Percentiles rank a stretch among this genome's conserved stretches.
Conservation (phyloP, 139 green algal genomes). For the Closterium sp. region DNA sequence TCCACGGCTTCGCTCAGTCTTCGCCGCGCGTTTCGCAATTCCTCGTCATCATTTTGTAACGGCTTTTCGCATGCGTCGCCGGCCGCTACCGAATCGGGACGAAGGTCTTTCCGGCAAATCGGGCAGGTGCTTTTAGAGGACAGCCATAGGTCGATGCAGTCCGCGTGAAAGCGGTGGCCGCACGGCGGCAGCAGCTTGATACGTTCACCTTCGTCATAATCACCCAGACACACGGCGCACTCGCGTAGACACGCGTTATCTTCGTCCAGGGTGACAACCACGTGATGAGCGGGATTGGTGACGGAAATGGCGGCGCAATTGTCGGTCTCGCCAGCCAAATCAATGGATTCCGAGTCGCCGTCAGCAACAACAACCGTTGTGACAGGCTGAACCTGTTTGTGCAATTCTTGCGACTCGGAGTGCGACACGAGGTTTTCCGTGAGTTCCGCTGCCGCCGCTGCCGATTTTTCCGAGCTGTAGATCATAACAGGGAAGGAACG, state of each 20-base stretch:
- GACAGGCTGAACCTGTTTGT: too few species aligned
- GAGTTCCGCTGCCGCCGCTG: not conserved
- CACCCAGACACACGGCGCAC: slow-evolving; percentile 26
- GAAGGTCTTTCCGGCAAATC: slow-evolving; percentile 1
- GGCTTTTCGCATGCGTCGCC: not conserved
- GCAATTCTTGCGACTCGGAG: not conserved
- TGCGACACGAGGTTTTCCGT: not conserved
- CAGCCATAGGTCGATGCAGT: slow-evolving; percentile 32
- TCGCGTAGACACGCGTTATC: not conserved
- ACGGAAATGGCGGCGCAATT: not conserved
- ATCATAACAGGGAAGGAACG: not conserved
- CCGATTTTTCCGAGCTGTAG: not conserved
- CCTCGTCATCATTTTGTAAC: too few species aligned
- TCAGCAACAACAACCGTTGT: too few species aligned
- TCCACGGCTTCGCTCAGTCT: not conserved
- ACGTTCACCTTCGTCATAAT: slow-evolving; percentile 6
- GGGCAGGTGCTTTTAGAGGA: slow-evolving; percentile 6
- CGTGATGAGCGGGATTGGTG: not conserved
- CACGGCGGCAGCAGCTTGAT: slow-evolving; percentile 23
- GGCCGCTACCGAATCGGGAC: not conserved
- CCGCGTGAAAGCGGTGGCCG: slow-evolving; percentile 23
- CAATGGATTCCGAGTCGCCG: not conserved
- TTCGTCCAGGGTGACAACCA: not conserved
- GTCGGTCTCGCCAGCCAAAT: not conserved
- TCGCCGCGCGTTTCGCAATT: not conserved